These are phyloP conservation scores for Pyricularia grisea DNA, from an alignment of 2,329 filamentous ascomycete genomes.

Conservation along the genomic window DNA sequence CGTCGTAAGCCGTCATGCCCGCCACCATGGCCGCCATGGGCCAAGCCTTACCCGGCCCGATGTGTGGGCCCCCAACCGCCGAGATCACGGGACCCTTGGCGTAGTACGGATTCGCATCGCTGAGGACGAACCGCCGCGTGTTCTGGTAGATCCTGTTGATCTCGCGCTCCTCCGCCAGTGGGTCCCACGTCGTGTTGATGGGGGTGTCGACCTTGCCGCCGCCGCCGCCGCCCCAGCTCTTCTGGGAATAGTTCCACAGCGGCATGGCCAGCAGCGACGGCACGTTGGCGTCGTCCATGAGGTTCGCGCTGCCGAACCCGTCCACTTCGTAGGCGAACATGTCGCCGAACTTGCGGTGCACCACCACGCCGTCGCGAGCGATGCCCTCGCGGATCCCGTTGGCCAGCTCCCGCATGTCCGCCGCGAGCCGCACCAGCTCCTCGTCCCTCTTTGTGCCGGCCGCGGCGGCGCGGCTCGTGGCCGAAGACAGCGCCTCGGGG, in stretches of 20 bases:
- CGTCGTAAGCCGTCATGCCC: constrained; percentile 34
- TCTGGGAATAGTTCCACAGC: constrained; percentile 50
- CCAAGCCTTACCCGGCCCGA: constrained; percentile 51
- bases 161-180: constrained; percentile 18
- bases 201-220: background rate
- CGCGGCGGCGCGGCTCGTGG: constrained; percentile 15
- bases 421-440: constrained; percentile 25
- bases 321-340: constrained; percentile 74
- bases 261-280: constrained; percentile 57
- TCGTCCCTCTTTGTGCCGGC: constrained; percentile 16
- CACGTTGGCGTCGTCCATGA: constrained; percentile 68
- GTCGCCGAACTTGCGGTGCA: constrained; percentile 48
- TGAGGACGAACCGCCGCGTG: constrained; percentile 30
- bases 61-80: constrained; percentile 60
- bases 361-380: constrained; percentile 60
- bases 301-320: constrained; percentile 55
- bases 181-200: background rate
- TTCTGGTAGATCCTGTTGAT: constrained; percentile 65
- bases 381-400: constrained; percentile 58
- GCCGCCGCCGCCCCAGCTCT: constrained; percentile 3
- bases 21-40: constrained; percentile 46
- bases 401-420: constrained; percentile 46
- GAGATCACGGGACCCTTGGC: constrained; percentile 56
- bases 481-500: constrained; percentile 28
- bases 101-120: constrained; percentile 68